These are phyloP conservation scores for Camellia japonica DNA, from an alignment of 148 eudicot species.

Conservation along the genomic window DNA sequence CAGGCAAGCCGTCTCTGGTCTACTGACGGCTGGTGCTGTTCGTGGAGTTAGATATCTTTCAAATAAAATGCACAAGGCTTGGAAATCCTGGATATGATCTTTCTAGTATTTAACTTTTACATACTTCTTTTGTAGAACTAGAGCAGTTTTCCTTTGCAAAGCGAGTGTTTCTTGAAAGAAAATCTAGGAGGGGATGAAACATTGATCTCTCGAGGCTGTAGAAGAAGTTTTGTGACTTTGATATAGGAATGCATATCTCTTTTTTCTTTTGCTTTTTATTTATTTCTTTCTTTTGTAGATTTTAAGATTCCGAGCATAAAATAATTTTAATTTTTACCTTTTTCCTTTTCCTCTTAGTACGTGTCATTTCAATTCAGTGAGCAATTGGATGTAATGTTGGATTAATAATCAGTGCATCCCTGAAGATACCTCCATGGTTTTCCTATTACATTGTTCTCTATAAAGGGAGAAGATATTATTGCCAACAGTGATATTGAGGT, in stretches of 20 bases:
- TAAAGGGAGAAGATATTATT: not conserved
- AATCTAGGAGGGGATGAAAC: not conserved
- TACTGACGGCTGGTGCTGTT: slow-evolving; percentile 65
- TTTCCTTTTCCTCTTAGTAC: too few relatives aligned
- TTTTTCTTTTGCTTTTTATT: too few relatives aligned
- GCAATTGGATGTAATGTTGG: too few relatives aligned
- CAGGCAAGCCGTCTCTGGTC: slow-evolving; percentile 87
- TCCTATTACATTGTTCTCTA: not conserved
- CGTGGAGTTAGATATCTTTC: slow-evolving; percentile 64
- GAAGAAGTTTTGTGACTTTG: not conserved
- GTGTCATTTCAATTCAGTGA: too few relatives aligned
- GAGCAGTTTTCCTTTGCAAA: not conserved
- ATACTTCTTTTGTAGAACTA: not conserved
- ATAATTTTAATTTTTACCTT: not conserved
- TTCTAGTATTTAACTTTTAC: not conserved
- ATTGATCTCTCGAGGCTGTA: not conserved
- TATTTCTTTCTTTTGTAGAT: not conserved
- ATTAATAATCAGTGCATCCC: too few relatives aligned
- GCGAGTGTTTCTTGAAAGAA: not conserved
- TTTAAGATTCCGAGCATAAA: not conserved
- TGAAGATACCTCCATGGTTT: not conserved
- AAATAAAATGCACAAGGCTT: slow-evolving; percentile 73
- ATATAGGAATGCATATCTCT: not conserved
- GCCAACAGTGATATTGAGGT: not conserved
- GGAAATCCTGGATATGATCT: slow-evolving; percentile 64